Base-by-base conservation (phyloP, 805 yeast genomes). In the Clavispora santaluciae region DNA sequence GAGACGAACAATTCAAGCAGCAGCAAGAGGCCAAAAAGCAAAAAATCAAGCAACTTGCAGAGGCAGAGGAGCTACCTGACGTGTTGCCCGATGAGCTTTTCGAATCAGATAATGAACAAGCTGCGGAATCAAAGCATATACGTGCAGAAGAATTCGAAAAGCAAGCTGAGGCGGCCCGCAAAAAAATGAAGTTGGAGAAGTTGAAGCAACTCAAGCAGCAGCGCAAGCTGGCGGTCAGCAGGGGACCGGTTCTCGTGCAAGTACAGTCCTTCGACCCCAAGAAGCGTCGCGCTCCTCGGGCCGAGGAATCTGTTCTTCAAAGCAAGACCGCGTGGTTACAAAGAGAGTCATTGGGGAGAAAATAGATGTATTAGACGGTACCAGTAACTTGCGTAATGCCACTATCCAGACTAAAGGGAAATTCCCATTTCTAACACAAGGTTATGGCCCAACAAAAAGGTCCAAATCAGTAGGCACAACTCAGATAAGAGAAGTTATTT, bases 161-260 rank as follows among this genome's bases (percentile, higher is more conserved):
- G 20, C 61, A 60, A 36, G 55, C 53, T 26, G 60, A 61, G 18
- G 52, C 57, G 20, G 45, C 50, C 33, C 57, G 61, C 35, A 65
- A 64, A 31, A 43, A 33, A 35, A 46, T 57, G 39, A 68, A 65
- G 45, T 54, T 64, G 35, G 65, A 64, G 39, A 66, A 64, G 45
- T 56, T 67, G 45, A 49, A 54, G 18, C 50, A 51, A 31, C 47
- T 64, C 33, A 58, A 56, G 44, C 46, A 49, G 15, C 42, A 51
- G 52, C 59, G 54, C 33, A 57, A 54, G 13, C 42, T 44, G 11
- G 49, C 60, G 1, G 47, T 68, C 21, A 62, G 58, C 41, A 66
- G 62, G 49, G 75, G 73, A 1, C 71, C 72, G 6, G 69, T 69
- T 5, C 56, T 60, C 44, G 73, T 69, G 9, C 57, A 60, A 39